Base-by-base conservation (phyloP, 2,329 filamentous ascomycete species). In the Rhinocladiella similis region DNA sequence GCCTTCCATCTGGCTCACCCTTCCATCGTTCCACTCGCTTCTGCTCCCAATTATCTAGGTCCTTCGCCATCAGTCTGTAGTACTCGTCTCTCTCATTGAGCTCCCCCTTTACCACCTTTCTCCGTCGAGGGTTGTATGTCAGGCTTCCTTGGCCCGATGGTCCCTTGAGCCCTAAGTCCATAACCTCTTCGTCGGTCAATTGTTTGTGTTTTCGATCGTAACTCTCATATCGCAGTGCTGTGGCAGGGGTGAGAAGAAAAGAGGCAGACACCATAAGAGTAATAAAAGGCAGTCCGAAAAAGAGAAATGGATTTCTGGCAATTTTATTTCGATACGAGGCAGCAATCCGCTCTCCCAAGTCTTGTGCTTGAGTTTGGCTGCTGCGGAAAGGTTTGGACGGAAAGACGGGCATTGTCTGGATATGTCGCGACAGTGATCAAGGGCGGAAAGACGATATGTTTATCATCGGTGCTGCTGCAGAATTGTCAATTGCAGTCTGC, bases 1-100 rank as follows among this genome's bases (percentile, higher is more conserved):
- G 71, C 49, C 90, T 83, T 33, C 93, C 93, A 72, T 99, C 93
- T 59, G 84, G 88, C 73, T 99, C 95, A 64, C 94, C 94, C 18
- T 90, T 86, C 59, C 97, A 81, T 70, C 94, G 81, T 77, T 96
- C 86, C 10, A 97, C 91, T 51, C 95, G 85, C 75, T 94, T 95
- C 75, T 97, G 94, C 72, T 97, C 93, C 94, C 94, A 99, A 69
- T 91, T 83, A 68, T 99, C 93, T 59, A 97, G 76, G 70, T 97
- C 94, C 73, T 95, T 96, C 29, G 90, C 89, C 65, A 90, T 89
- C 38, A 90, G 78, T 75, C 86, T 73, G 64, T 78, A 78, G 65
- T 78, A 80, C 65, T 79, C 77, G 58, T 77, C 73, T 50, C 70
- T 70, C 57, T 78, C 74, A 7, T 52, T 63, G n/a, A 55, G 42